phyloP scores from a whole-genome alignment of 2,329 filamentous ascomycete species.

The Emmonsiellopsis sp. region DNA sequence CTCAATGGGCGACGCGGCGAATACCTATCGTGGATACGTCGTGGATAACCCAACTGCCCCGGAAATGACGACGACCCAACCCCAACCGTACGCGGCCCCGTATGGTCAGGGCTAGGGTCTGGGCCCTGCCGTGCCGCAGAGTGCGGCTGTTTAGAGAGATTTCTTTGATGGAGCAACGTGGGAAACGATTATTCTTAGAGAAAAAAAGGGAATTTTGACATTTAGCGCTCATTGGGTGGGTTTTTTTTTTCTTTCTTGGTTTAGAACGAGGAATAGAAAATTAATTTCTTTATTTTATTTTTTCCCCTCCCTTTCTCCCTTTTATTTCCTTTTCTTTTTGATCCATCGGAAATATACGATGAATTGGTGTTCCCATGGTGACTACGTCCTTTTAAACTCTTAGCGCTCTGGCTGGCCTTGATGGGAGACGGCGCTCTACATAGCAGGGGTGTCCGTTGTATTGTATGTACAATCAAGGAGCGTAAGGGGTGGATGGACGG shows the following conservation, averaged over 20 bases:
- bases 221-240: neutral
- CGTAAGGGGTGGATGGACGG: no score
- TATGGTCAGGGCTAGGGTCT: neutral
- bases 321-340: neutral
- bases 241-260: neutral
- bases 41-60: neutral
- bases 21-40: slow-evolving; percentile 13
- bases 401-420: no score
- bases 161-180: no score
- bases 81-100: neutral
- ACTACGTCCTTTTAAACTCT: neutral
- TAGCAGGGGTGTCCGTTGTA: no score
- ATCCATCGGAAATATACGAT: neutral
- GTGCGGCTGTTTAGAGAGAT: no score
- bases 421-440: no score
- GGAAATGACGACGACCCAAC: neutral
- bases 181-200: neutral
- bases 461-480: no score
- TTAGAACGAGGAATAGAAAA: neutral
- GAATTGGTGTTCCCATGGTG: neutral
- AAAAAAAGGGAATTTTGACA: neutral
- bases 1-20: slow-evolving; percentile 23
- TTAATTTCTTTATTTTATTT: neutral
- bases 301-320: neutral
- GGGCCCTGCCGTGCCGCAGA: no score